Evolutionary conservation across 2,329 filamentous ascomycete species (phyloP).

Genomic region (Teratosphaeria gauchensis): DNA sequence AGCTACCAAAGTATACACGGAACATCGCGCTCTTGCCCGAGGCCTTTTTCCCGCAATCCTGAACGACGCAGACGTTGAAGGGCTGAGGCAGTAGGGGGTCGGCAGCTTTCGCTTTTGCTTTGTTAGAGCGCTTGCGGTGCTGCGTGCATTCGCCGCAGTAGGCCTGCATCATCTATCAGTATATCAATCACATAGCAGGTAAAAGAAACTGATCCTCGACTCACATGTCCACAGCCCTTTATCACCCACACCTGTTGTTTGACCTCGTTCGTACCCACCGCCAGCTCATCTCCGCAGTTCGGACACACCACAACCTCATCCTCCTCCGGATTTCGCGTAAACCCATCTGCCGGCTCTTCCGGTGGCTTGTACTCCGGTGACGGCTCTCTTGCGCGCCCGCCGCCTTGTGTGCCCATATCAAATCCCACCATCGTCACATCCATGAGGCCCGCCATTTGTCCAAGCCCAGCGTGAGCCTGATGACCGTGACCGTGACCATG

Average conservation of each 20-base stretch:
- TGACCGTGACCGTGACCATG: not conserved
- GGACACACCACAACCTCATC: slow-evolving; percentile 72
- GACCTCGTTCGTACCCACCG: slow-evolving; percentile 50
- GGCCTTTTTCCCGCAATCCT: slow-evolving; percentile 32
- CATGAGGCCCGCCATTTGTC: slow-evolving; percentile 13
- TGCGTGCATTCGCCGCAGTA: slow-evolving; percentile 45
- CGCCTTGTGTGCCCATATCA: slow-evolving; percentile 28
- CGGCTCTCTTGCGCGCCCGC: slow-evolving; percentile 17
- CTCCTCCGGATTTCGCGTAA: slow-evolving; percentile 65
- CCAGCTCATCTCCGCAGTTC: slow-evolving; percentile 75
- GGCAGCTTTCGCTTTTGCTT: slow-evolving; percentile 29
- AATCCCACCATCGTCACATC: slow-evolving; percentile 37
- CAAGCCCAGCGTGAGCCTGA: not conserved
- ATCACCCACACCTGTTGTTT: slow-evolving; percentile 90
- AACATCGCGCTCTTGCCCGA: slow-evolving; percentile 18
- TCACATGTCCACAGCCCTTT: slow-evolving; percentile 84
- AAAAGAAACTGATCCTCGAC: not conserved
- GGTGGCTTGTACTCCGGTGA: slow-evolving; percentile 53
- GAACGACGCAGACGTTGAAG: slow-evolving; percentile 38
- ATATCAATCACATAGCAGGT: not conserved
- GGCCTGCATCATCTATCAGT: slow-evolving; percentile 27
- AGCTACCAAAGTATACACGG: slow-evolving; percentile 22
- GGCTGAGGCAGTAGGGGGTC: slow-evolving; percentile 20
- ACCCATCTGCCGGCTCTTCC: slow-evolving; percentile 59
- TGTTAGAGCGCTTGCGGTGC: slow-evolving; percentile 22